Evolutionary conservation across 1,284 basidiomycete genomes (phyloP).

Genomic region (Phaffia rhodozyma): DNA sequence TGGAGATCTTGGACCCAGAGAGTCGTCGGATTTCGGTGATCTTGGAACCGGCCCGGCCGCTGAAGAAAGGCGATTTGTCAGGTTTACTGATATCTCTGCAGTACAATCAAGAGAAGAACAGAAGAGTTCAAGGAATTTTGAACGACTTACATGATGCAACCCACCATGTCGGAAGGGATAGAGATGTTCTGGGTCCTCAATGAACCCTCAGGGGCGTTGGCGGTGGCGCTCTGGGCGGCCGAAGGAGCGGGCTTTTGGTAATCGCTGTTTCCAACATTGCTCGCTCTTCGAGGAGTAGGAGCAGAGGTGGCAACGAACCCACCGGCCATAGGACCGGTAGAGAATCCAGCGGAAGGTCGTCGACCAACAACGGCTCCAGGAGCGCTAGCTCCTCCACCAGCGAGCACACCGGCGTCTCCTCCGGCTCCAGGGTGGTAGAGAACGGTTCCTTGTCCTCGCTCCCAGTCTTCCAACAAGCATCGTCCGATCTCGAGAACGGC

Average conservation of each 20-base stretch:
- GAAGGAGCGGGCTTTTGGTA: conserved; percentile 32
- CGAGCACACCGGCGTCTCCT: conserved; percentile 51
- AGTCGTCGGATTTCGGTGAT: conserved; percentile 97
- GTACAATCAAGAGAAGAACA: neutral
- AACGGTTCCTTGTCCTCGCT: conserved; percentile 81
- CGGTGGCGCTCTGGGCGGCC: conserved; percentile 43
- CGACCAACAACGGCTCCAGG: conserved; percentile 18
- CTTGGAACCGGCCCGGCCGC: conserved; percentile 88
- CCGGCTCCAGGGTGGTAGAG: conserved; percentile 84
- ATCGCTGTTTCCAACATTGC: conserved; percentile 20
- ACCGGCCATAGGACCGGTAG: conserved; percentile 5
- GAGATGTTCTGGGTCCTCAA: conserved; percentile 97
- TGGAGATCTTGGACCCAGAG: conserved; percentile 91
- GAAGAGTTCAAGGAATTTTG: neutral
- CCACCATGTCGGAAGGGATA: conserved; percentile 97
- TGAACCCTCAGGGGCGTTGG: conserved; percentile 44
- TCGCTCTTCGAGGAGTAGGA: conserved; percentile 20
- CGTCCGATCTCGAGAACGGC: conserved; percentile 92
- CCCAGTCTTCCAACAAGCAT: conserved; percentile 93
- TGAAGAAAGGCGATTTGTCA: conserved; percentile 22
- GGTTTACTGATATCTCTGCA: neutral
- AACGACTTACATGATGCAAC: conserved; percentile 62
- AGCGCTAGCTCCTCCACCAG: conserved; percentile 33
- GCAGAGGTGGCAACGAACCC: conserved; percentile 23
- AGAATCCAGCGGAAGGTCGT: conserved; percentile 13